Conservation (phyloP, 441 rosid species). For the Gossypium aridum region DNA sequence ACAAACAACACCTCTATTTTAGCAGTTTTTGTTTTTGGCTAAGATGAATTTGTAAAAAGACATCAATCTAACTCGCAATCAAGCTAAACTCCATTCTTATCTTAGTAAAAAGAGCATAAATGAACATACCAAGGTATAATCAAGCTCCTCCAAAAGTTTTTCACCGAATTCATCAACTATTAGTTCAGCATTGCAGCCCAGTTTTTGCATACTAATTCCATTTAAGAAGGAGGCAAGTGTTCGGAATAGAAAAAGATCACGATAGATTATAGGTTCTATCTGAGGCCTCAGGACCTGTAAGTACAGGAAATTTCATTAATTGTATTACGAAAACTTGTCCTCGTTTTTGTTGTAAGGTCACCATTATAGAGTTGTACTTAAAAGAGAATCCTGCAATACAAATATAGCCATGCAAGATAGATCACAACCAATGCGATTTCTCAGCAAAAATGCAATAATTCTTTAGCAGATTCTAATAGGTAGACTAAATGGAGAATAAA, state of each 20-base stretch:
- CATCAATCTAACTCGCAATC: not conserved
- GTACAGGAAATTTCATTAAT: constrained; percentile 7
- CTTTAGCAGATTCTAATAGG: not conserved
- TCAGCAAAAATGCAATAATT: not conserved
- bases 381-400: not conserved
- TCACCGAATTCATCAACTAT: constrained; percentile 97
- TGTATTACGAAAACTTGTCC: not conserved
- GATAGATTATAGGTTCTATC: constrained; percentile 89
- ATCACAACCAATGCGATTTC: not conserved
- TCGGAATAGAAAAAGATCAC: constrained; percentile 92
- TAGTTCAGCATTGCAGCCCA: constrained; percentile 94
- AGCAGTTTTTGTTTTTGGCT: not conserved
- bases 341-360: not conserved
- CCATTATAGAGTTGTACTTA: not conserved
- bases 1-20: not conserved
- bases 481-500: not conserved
- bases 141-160: constrained; percentile 96
- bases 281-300: constrained; percentile 85
- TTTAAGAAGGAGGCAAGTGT: constrained; percentile 89
- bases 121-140: constrained; percentile 78
- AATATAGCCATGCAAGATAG: not conserved
- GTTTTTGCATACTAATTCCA: constrained; percentile 76
- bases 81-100: not conserved
- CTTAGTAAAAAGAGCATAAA: not conserved
- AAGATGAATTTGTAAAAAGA: not conserved